Evolutionary conservation across 352 stramenopile genomes (phyloP), one percentile per base, ranked within the genome.

Genomic region (Pythium myriotylum): DNA sequence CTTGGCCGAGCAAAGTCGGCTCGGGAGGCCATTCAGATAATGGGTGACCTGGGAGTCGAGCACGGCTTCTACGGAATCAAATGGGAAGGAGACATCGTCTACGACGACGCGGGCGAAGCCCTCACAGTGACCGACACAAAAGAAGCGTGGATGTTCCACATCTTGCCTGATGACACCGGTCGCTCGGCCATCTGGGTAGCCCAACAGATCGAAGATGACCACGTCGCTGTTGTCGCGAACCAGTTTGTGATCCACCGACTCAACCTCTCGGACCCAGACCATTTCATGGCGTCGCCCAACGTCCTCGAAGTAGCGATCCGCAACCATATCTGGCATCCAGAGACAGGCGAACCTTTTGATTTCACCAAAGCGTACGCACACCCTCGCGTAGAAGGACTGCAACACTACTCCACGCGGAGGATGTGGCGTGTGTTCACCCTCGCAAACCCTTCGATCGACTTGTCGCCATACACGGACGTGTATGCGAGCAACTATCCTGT

Each of bases 91-190:
- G 63, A 79, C 0, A 56, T 51, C 45, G 71, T 84, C 26, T 82
- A 79, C 52, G 75, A 81, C 49, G 89, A 97, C 62, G 89, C 81
- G 26, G 91, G 86, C 13, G 95, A 98, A 74, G 86, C 87, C 24
- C 81, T 98, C 17, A 95, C 81, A 1, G 88, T 98, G 16, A 91
- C 81, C 2, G 95, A 98, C 71, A 74, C 85, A 3, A 79, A 79
- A 19, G 92, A 98, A 59, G 91, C 81, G 29, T 98, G 94, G 94
- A 88, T 98, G 48, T 98, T 98, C 70, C 95, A 98, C 68, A 97
- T 98, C 46, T 57, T 98, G 37, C 88, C 94, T 0, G 94, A 98
- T 60, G 91, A 97, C 53, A 98, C 93, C 9, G 90, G 91, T 3
- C 83, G 77, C 39, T 94, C 81, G 19, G 94, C 93, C 8, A 79